A percentile compares a stretch with the other conserved stretches of the same genome.
These are phyloP conservation scores for Avena insularis DNA, from an alignment of 176 grass and related monocot species.

Conservation along the genomic window DNA sequence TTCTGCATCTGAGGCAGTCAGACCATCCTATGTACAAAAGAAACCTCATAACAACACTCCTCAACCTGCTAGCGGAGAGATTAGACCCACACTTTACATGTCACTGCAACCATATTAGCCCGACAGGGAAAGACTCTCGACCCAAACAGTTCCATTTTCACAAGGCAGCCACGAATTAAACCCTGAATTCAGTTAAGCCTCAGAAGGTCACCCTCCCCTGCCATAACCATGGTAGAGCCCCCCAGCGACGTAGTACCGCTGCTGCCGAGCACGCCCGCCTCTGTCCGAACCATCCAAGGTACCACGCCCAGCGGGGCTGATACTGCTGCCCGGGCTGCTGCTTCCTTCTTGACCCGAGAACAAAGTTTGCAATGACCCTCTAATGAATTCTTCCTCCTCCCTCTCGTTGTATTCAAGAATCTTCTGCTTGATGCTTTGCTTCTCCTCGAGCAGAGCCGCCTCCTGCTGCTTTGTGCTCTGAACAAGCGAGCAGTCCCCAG, in stretches of 20 bases:
- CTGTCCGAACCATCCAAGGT: conserved; percentile 41
- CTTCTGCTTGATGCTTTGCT: conserved; percentile 65
- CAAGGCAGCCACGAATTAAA: neutral
- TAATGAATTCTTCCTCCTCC: conserved; percentile 74
- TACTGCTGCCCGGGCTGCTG: conserved; percentile 38
- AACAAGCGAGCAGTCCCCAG: conserved; percentile 60
- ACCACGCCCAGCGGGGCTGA: conserved; percentile 39
- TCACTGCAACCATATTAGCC: neutral
- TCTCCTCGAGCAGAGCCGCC: conserved; percentile 72
- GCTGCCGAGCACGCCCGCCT: conserved; percentile 37
- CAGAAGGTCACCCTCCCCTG: conserved; percentile 55
- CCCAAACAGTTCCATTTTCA: neutral
- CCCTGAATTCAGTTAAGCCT: neutral
- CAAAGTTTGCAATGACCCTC: conserved; percentile 7
- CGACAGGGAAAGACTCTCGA: neutral
- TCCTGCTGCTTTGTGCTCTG: conserved; percentile 74
- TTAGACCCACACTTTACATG: neutral
- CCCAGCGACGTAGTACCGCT: conserved; percentile 55
- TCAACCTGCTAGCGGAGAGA: neutral
- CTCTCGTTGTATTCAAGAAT: conserved; percentile 82
- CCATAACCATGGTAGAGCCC: conserved; percentile 69
- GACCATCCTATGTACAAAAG: conserved; percentile 27
- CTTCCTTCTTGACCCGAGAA: conserved; percentile 38
- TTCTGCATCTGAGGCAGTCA: neutral
- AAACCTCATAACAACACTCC: neutral